Percentiles rank a stretch among this genome's conserved stretches.
Evolutionary conservation across 441 rosid species (phyloP).

Genomic region (Erysimum cheiri): DNA sequence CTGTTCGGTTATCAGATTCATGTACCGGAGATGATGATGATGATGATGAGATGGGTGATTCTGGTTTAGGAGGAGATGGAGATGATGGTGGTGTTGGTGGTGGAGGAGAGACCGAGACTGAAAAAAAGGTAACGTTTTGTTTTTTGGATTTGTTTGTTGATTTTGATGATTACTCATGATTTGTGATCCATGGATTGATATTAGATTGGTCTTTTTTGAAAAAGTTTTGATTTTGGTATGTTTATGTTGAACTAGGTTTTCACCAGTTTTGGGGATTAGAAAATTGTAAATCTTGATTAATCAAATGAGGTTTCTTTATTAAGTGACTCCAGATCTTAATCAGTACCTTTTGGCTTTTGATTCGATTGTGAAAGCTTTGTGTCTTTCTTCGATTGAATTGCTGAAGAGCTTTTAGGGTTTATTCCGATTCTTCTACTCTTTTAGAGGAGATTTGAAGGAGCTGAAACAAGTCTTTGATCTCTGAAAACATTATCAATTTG

Average conservation of each 20-base stretch:
- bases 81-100: conserved; percentile 27
- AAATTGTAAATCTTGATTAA: conserved; percentile 23
- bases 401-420: conserved; percentile 30
- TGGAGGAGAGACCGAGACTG: conserved; percentile 46
- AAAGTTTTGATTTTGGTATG: conserved; percentile 3
- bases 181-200: conserved; percentile 43
- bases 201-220: conserved; percentile 5
- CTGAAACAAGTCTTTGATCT: neutral
- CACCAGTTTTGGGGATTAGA: conserved; percentile 10
- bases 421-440: no score
- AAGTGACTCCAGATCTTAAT: conserved; percentile 27
- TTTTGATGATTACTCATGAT: conserved; percentile 46
- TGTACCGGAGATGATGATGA: conserved; percentile 39
- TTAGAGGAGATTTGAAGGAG: no score
- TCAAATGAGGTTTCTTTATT: neutral
- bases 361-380: neutral
- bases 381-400: neutral
- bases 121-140: conserved; percentile 46
- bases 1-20: conserved; percentile 48
- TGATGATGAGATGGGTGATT: conserved; percentile 31
- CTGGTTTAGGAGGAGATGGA: conserved; percentile 30
- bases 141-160: neutral
- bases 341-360: neutral
- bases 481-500: neutral
- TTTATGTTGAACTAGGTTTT: conserved; percentile 22